Base-by-base conservation (phyloP, 495 filamentous ascomycete genomes). In the Penicillium crystallinum region DNA sequence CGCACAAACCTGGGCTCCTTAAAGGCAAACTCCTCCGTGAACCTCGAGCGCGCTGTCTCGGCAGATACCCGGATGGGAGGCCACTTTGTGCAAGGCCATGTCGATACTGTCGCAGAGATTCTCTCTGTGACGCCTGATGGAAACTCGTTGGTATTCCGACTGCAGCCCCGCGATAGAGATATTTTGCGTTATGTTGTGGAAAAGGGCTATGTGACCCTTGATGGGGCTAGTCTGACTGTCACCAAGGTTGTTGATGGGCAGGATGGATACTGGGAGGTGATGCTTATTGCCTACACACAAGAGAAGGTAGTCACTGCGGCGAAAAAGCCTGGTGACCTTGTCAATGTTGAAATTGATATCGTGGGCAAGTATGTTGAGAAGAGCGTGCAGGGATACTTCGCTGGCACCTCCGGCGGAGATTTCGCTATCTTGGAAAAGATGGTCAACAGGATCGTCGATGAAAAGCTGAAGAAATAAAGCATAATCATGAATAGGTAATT, bases 341-440 rank as follows among this genome's bases (percentile, higher is more conserved):
- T 97, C 27, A 99, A 99, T 68, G 85, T 97, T 15, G 95, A 99
- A 78, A 95, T 97, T 45, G 95, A 99, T 69, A 91, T 96, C 77
- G 85, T 97, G 57, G 95, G 92, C 4, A 99, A 99, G 79, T 97
- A 97, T 66, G 91, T 97, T 17, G 95, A 97, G 83, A 99, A 97
- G 82, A 90, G 88, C 52, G 84, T 83, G 1, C 65, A 75, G 54
- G 80, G 68, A 12, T 82, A 81, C 58, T 80, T 83, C 62, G 77
- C 77, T 43, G 77, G 75, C 5, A 66, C 63, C 17, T 59, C 63
- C 6, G 67, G 77, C 23, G 80, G 78, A 17, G 76, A 81, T 23
- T 77, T 82, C 55, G 78, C 81, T 0, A 73, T 93, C 42, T 62
- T 97, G 68, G 86, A 96, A 75, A 89, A 86, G 71, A 85, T 97